Base-by-base conservation (phyloP, 768 basidiomycete genomes). In the Hericium coralloides region DNA sequence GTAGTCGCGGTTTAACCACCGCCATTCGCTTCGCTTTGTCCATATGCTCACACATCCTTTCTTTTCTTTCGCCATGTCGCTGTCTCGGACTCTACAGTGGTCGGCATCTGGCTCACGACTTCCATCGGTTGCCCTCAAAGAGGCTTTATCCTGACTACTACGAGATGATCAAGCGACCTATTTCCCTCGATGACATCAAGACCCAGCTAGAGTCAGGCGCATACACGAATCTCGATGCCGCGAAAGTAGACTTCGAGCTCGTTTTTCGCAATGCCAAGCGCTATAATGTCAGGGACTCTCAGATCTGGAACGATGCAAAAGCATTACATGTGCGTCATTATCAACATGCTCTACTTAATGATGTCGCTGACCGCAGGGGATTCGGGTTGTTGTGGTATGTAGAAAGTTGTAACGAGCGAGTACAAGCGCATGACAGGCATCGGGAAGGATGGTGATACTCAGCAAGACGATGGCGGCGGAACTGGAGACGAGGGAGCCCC, bases 181-280 rank as follows among this genome's bases (percentile, higher is more conserved):
- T 97, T 63, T 85, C 90, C 25, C 75, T 97, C 52, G 88, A 92
- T 47, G 91, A 95, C 61, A 92, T 97, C 74, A 92, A 92, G 78
- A 79, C 81, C 64, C 79, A 82, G 64, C 76, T 94, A 25, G 84
- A 87, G 49, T 71, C 73, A 52, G 73, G 75, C 56, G 66, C 60
- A 12, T 94, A 93, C 64, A 62, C 74, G 14, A 79, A 83, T 12
- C 73, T 92, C 49, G 80, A 84, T 52, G 80, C 77, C 10, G 83
- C 90, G 64, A 82, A 79, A 65, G 75, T 76, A 45, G 88, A 89
- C 65, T 80, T 92, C 52, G 89, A 92, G 64, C 73, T 83, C 41
- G 86, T 87, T 66, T 92, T 92, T 66, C 78, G 75, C 64, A 92
- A 92, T 66, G 89, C 88, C 23, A 89, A 88, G 70, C 75, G 79